Evolutionary conservation across 192 early-diverging fungal genomes (phyloP), one percentile per base, ranked within the genome.

Genomic region (Coemansia sp.): DNA sequence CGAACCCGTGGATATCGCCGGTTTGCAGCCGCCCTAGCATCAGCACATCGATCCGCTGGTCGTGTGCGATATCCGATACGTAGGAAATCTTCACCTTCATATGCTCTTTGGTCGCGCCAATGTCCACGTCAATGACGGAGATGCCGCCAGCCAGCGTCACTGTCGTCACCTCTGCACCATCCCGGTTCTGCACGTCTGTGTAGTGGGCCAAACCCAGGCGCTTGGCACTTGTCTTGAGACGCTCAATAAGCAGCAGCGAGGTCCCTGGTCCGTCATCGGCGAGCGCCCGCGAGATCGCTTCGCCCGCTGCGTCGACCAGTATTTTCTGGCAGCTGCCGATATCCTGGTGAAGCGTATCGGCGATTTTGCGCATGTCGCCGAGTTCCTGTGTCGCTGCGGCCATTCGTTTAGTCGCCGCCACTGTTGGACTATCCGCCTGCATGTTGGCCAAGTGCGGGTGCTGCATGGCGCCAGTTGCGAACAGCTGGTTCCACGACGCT

Each of bases 111-210:
- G 4, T 28, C 17, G 14, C 10, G 0, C 73, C 65, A 19, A 76
- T 65, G 21, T 76, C 73, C 8, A 76, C 73, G 17, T 76, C 73
- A 8, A 76, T 70, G 14, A 76, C 73, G 9, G 64, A 55, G 6
- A 70, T 66, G 5, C 61, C 47, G 22, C 73, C 73, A 4, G 73
- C 73, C 40, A 76, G 39, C 20, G 73, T 76, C 23, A 76, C 73
- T 17, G 66, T 76, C 3, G 73, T 74, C 2, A 67, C 31, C 9
- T 42, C 50, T 0, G 22, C 28, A 3, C 32, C 47, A 4, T 30
- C 54, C 11, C 23, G 36, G 3, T 21, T 53, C 35, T 68, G 66
- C 21, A 55, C 62, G n/a, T 76, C 73, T 1, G 59, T 70, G 17
- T 76, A 76, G 39, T 62, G 50, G 0, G 67, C 67, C 31, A 76